Evolutionary conservation across 352 stramenopile genomes (phyloP).

Genomic region (Phytophthora uliginosa): DNA sequence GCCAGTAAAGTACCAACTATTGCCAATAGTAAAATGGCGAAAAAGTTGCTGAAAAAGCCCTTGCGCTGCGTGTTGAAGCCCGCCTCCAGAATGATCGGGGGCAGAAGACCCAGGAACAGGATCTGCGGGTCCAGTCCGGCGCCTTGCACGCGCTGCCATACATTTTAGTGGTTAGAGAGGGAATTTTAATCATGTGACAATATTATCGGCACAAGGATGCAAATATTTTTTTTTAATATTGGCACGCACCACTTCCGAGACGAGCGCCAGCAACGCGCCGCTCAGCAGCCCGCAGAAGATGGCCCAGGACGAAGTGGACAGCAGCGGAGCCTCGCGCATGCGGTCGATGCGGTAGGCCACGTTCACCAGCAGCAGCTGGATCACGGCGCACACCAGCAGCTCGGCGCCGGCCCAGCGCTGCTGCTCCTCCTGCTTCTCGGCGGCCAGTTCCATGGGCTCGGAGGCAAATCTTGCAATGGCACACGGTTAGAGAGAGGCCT

Average conservation of each 20-base stretch:
- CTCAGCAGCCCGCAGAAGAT: constrained; percentile 63
- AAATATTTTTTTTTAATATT: not conserved
- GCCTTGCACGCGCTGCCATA: constrained; percentile 45
- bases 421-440: constrained; percentile 36
- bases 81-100: constrained; percentile 73
- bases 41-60: constrained; percentile 68
- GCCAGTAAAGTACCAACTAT: constrained; percentile 60
- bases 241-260: constrained; percentile 15
- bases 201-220: constrained; percentile 13
- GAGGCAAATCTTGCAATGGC: constrained; percentile 2
- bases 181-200: not conserved
- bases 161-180: too few species aligned
- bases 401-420: constrained; percentile 67
- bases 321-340: constrained; percentile 46
- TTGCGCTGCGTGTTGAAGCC: constrained; percentile 76
- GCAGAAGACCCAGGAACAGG: constrained; percentile 69
- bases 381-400: constrained; percentile 69
- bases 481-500: not conserved
- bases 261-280: not conserved
- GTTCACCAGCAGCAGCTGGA: constrained; percentile 73
- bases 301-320: constrained; percentile 75
- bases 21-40: constrained; percentile 51
- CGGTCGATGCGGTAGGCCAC: constrained; percentile 75
- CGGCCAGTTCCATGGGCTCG: constrained; percentile 25
- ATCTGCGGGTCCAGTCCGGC: constrained; percentile 69